Conservation (phyloP, 371 early-diverging fungal genomes). For the Syncephalastrum racemosum region DNA sequence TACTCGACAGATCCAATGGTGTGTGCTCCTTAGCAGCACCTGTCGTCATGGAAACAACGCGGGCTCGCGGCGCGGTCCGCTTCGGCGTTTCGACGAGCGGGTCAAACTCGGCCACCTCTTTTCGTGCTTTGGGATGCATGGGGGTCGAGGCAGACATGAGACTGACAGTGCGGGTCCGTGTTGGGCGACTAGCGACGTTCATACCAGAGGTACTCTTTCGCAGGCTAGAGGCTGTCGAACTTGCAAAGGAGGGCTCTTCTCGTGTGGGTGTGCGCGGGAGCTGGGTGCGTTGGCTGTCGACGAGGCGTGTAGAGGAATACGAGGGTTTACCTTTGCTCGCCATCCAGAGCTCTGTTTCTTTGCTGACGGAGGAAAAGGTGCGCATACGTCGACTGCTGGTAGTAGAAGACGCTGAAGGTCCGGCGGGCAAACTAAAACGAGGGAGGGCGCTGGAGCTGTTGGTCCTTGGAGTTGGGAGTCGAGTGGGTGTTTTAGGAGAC, state of each 20-base stretch:
- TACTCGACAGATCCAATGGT: too few species aligned
- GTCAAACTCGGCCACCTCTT: constrained; percentile 13
- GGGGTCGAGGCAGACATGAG: not conserved
- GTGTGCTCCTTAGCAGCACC: not conserved
- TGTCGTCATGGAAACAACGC: constrained; percentile 16
- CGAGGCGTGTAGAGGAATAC: constrained; percentile 2
- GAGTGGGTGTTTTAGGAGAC: constrained; percentile 12
- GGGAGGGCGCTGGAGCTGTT: constrained; percentile 11
- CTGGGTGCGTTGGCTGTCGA: not conserved
- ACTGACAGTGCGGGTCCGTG: constrained; percentile 16
- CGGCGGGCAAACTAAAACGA: constrained; percentile 6
- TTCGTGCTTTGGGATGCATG: not conserved
- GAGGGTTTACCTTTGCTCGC: constrained; percentile 7
- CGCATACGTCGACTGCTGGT: constrained; percentile 15
- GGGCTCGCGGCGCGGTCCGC: constrained; percentile 8
- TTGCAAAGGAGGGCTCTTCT: too few species aligned
- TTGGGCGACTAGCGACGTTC: constrained; percentile 10
- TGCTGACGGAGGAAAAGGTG: constrained; percentile 16
- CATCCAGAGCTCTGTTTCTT: constrained; percentile 6
- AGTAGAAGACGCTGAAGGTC: constrained; percentile 8
- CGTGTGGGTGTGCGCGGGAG: constrained; percentile 16
- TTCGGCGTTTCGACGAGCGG: constrained; percentile 5
- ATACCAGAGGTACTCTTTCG: not conserved
- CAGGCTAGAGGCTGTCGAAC: not conserved
- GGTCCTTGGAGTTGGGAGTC: constrained; percentile 18